Base-by-base conservation (phyloP, 306 rosid species). In the Chamaecrista fasciculata region DNA sequence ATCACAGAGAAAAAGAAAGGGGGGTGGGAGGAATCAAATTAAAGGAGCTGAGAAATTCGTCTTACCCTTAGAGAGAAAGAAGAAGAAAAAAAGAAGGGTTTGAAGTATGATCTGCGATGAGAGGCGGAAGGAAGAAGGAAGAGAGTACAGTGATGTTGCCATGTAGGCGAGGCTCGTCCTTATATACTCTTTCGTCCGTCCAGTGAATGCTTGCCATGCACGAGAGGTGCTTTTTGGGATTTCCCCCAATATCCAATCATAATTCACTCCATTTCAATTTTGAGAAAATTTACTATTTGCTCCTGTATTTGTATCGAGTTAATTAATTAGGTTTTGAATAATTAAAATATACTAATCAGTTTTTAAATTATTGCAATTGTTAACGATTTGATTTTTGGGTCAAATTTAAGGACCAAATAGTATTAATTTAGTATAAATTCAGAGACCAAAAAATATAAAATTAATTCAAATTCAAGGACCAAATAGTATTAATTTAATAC, bases 191-290 rank as follows among this genome's bases (percentile, higher is more conserved):
- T 62, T 44, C 55, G 24, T 44, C 34, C 11, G 23, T 50, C 71
- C 36, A 25, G 37, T 42, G n/a, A 33, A 40, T 69, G 50, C 72
- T 44, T 70, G 67, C 76, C 80, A 51, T 76, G 76, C 76, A 63
- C 76, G 67, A 47, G 72, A 23, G 29, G 23, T n/a, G 48, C 48
- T 16, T 14, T 14, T 40, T 2, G 46, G 4, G 1, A 28, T 28
- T n/a, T 37, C 42, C 18, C n/a, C 63, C 43, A 8, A 1, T 6
- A 43, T 57, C 63, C 63, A 57, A 57, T 57, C 43, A 4, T 12
- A 14, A 57, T 57, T 57, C 19, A 28, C 8, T 31, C 24, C 8
- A n/a, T 57, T 57, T 29, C 3, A 31, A 15, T 31, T 57, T 4
- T n/a, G n/a, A n/a, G n/a, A n/a, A n/a, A n/a, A n/a, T n/a, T n/a